Base-by-base conservation (phyloP, 192 early-diverging fungal genomes). In the Helicostylum pulchrum region DNA sequence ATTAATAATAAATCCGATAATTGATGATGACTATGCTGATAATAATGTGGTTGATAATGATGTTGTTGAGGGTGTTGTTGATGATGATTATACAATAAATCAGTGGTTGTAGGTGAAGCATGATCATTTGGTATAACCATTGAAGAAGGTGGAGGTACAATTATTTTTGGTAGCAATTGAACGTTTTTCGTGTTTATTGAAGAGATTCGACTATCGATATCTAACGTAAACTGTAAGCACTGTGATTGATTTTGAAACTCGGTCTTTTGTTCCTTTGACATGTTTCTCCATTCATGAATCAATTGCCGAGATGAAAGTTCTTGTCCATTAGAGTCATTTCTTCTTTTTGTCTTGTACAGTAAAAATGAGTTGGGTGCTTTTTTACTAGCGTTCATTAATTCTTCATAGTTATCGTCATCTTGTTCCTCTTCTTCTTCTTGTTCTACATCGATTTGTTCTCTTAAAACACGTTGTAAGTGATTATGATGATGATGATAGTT, bases 61-160 rank as follows among this genome's bases (percentile, higher is more conserved):
- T 42, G 36, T 2, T 39, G 36, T 4, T 39, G 36, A 9, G 36
- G 36, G 36, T 39, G 36, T 39, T 39, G 36, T 39, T 39, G 36
- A 4, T 39, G 36, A 39, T 39, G 36, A 39, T 39, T 39, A 10
- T 39, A 39, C 36, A 39, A 39, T 39, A 39, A 39, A 10, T 39
- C 36, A 39, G 36, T 39, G 9, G 36, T 39, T 39, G 36, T 39
- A 39, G 36, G 36, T 39, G 36, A 39, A 39, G 57, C 44, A 5
- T 20, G 57, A 45, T 59, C 57, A 45, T 59, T 59, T 11, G 57
- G 57, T 45, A 59, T 59, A 43, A 59, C 57, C 57, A 59, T 59
- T 10, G 57, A 59, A 14, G 54, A 56, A 36, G 54, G 54, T 56
- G 32, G 36, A 39, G 36, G 36, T 39, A 39, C 36, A 10, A 39